Conservation (phyloP, 202 grass and related monocot genomes). For the Setaria viridis region DNA sequence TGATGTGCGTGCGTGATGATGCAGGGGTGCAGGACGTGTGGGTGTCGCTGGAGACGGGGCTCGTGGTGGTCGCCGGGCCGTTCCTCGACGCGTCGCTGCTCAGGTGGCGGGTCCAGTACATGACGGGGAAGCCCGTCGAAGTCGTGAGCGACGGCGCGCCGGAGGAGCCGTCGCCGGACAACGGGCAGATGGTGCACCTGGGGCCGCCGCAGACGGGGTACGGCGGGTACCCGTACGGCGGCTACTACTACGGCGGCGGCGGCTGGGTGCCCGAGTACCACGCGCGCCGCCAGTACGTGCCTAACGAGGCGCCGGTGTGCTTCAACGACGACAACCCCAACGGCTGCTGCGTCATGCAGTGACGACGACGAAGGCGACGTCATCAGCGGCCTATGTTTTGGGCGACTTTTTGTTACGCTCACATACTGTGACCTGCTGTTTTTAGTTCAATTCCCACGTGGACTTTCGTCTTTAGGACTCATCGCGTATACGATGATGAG, state of each 20-base stretch:
- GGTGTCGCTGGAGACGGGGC: neutral
- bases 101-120: neutral
- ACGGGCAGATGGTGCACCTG: constrained; percentile 4
- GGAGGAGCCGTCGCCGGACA: neutral
- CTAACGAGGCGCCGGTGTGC: neutral
- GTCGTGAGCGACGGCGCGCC: neutral
- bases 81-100: neutral
- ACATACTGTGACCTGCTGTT: neutral
- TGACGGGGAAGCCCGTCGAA: neutral
- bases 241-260: neutral
- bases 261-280: neutral
- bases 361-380: neutral
- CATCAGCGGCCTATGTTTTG: neutral
- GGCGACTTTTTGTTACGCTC: neutral
- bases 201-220: neutral
- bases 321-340: constrained; percentile 5
- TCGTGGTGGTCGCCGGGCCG: neutral
- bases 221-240: neutral
- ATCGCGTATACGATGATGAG: neutral
- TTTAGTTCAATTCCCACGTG: neutral
- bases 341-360: constrained; percentile 1
- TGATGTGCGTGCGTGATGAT: neutral
- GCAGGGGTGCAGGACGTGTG: constrained; percentile 17
- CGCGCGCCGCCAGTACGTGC: neutral
- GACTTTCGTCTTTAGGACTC: neutral